Evolutionary conservation across 2,329 filamentous ascomycete genomes (phyloP).

Genomic region (Cercospora zeina): DNA sequence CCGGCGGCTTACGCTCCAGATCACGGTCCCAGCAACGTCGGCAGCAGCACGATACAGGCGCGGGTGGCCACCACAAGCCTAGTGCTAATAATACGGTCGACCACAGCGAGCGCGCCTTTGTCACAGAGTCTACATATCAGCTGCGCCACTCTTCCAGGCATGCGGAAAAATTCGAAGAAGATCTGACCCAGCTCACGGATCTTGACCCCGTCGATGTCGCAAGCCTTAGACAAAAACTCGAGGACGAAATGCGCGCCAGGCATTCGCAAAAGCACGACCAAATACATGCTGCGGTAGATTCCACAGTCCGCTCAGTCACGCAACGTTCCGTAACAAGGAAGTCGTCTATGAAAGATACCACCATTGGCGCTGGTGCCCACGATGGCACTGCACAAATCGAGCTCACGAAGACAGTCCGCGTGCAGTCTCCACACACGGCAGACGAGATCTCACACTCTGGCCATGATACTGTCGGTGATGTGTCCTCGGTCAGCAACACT

Average conservation of each 20-base stretch:
- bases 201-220: slow-evolving; percentile 56
- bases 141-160: slow-evolving; percentile 19
- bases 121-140: slow-evolving; percentile 5
- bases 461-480: slow-evolving; percentile 39
- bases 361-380: slow-evolving; percentile 38
- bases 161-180: slow-evolving; percentile 26
- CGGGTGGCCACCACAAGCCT: neutral
- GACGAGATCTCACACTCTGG: slow-evolving; percentile 37
- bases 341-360: slow-evolving; percentile 57
- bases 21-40: slow-evolving; percentile 22
- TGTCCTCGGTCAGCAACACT: slow-evolving; percentile 53
- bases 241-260: slow-evolving; percentile 49
- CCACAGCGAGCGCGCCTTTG: neutral
- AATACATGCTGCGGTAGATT: slow-evolving; percentile 36
- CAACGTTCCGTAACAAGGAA: slow-evolving; percentile 51
- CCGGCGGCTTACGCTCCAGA: slow-evolving; percentile 11
- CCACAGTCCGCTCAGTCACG: slow-evolving; percentile 45
- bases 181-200: slow-evolving; percentile 58
- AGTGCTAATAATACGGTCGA: neutral
- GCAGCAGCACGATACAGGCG: slow-evolving; percentile 6
- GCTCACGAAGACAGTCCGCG: slow-evolving; percentile 39
- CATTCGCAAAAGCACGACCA: slow-evolving; percentile 11
- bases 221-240: slow-evolving; percentile 56
- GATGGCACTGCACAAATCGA: slow-evolving; percentile 40
- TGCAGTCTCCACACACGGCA: slow-evolving; percentile 41